Base-by-base conservation (phyloP, 805 yeast genomes). In the Kazachstania psychrophila region DNA sequence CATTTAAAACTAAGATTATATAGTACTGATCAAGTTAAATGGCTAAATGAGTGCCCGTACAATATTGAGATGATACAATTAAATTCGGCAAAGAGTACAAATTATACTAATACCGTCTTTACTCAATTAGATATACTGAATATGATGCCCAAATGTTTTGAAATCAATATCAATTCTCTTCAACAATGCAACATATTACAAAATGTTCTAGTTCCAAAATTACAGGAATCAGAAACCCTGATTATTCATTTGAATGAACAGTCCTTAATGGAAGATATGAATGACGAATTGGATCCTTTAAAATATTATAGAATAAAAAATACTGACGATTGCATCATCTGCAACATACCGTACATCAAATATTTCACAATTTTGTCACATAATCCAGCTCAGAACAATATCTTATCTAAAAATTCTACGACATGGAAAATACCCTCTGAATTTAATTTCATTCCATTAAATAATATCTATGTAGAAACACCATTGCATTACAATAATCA, bases 181-280 rank as follows among this genome's bases (percentile, higher is more conserved):
- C 44, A 50, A 46, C 48, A 50, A 23, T 50, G 49, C 30, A 36
- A 42, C 18, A 23, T 52, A 8, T 40, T 47, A 4, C 44, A 47
- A 23, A 41, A 40, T 13, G 18, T 52, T 10, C 25, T 54, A 1
- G 17, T 47, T 6, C 52, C 52, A 5, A 31, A 22, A 10, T 9
- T 39, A 19, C 17, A 17, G 5, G 10, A 28, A 7, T n/a, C 17
- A 3, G 15, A 15, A n/a, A 25, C 39, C 13, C 32, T 51, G 12
- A 34, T 14, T 8, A 24, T 51, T n/a, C 36, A 31, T 11, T 20
- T 51, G 3, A 32, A 45, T 37, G 48, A 42, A 17, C n/a, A 31
- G 4, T 24, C 38, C 4, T 33, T 49, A 15, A 17, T 28, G 14
- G 39, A 17, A 12, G 31, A 17, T 17, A 28, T 28, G 13, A 17